Conservation (phyloP, 2,329 filamentous ascomycete genomes). For the Colletotrichum spaethianum region DNA sequence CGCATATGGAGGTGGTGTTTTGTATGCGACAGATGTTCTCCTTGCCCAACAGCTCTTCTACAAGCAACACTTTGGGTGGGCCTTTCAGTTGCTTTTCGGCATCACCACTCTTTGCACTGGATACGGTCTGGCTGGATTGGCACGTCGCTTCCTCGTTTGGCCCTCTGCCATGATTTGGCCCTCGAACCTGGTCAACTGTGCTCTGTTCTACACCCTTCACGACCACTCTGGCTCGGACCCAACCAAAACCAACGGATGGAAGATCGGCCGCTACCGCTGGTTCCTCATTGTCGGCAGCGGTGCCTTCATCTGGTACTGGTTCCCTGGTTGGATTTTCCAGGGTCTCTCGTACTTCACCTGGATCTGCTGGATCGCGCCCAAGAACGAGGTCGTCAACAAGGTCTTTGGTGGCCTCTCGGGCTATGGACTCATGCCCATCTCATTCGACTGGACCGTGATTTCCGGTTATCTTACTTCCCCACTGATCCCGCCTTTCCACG, state of each 20-base stretch:
- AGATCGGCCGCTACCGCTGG: conserved; percentile 69
- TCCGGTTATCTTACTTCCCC: conserved; percentile 70
- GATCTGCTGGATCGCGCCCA: conserved; percentile 73
- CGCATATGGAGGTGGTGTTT: conserved; percentile 69
- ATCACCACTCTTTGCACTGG: conserved; percentile 75
- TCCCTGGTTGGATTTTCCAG: conserved; percentile 74
- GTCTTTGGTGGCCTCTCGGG: conserved; percentile 75
- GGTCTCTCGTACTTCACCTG: conserved; percentile 74
- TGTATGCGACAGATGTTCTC: conserved; percentile 61
- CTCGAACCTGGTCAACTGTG: conserved; percentile 70
- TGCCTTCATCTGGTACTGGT: conserved; percentile 73
- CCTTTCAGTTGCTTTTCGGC: conserved; percentile 71
- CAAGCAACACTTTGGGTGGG: conserved; percentile 67
- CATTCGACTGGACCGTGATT: conserved; percentile 77
- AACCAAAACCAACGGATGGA: conserved; percentile 68
- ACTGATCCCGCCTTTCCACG: conserved; percentile 72
- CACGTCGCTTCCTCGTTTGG: conserved; percentile 71
- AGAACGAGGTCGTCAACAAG: conserved; percentile 74
- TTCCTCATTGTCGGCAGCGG: conserved; percentile 67
- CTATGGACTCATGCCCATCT: conserved; percentile 73
- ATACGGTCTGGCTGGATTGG: conserved; percentile 73
- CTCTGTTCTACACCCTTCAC: conserved; percentile 76
- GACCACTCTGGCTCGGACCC: conserved; percentile 70
- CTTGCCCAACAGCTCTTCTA: conserved; percentile 63
- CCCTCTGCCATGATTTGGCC: conserved; percentile 78